These are phyloP conservation scores for Gymnopilus junonius DNA, from an alignment of 768 basidiomycete genomes.

Conservation along the genomic window DNA sequence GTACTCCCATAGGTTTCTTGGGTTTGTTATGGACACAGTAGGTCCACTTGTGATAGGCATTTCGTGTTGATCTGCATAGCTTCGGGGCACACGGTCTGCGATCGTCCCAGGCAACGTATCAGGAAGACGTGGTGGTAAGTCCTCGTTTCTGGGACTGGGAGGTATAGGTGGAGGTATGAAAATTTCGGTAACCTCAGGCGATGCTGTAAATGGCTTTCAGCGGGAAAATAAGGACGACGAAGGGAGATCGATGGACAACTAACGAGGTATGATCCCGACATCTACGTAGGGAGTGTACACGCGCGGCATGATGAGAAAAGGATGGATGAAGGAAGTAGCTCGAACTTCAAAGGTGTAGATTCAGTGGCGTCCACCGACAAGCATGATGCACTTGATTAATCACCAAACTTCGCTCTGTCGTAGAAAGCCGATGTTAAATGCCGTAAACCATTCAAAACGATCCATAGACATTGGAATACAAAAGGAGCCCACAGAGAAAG, in stretches of 20 bases:
- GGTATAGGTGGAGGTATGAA: conserved; percentile 23
- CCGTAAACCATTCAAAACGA: not conserved
- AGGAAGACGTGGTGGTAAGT: conserved; percentile 7
- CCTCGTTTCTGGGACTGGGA: conserved; percentile 1
- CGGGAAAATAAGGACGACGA: not conserved
- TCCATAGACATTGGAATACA: not conserved
- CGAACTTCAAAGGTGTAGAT: not conserved
- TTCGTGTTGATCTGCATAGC: not conserved
- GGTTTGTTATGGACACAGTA: not conserved
- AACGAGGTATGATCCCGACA: not conserved
- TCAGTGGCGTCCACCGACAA: not conserved
- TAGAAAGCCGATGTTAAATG: not conserved
- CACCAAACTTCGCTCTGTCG: not conserved
- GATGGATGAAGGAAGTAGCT: not conserved
- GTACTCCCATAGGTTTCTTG: not conserved
- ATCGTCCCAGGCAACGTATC: not conserved
- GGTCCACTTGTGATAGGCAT: not conserved
- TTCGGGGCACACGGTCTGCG: not conserved
- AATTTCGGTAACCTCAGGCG: conserved; percentile 3
- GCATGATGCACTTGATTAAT: not conserved
- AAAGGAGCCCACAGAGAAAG: not conserved
- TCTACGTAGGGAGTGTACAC: not conserved
- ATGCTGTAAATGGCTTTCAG: not conserved
- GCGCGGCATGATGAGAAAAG: not conserved
- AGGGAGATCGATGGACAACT: not conserved